Conservation (phyloP, 805 yeast species). For the Candida hungchunana region DNA sequence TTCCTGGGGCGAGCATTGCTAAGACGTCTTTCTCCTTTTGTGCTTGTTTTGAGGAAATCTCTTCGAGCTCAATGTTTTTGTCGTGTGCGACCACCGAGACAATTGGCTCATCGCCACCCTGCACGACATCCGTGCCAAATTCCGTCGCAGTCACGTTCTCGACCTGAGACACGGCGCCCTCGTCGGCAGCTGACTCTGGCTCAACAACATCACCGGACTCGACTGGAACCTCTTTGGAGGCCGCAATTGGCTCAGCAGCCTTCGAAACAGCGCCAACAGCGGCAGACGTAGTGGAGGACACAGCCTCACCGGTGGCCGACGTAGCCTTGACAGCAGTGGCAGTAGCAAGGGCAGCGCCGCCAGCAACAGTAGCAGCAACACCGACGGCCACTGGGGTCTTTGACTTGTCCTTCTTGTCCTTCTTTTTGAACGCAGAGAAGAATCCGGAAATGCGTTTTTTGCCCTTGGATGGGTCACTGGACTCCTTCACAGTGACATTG, state of each 20-base stretch:
- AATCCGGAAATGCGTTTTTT: slow-evolving; percentile 20
- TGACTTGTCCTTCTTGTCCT: slow-evolving; percentile 5
- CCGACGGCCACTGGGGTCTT: slow-evolving; percentile 1
- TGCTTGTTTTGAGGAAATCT: slow-evolving; percentile 20
- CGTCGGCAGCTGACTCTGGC: slow-evolving; percentile 1
- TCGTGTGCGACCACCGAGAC: slow-evolving; percentile 12
- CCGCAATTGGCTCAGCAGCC: slow-evolving; percentile 1
- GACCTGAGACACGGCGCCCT: slow-evolving; percentile 5
- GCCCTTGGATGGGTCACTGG: slow-evolving; percentile 6
- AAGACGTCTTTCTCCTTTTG: slow-evolving; percentile 15
- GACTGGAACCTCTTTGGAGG: neutral
- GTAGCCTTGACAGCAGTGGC: slow-evolving; percentile 7
- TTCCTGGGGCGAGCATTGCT: slow-evolving; percentile 13
- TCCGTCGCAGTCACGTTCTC: slow-evolving; percentile 15
- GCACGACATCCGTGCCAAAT: slow-evolving; percentile 11
- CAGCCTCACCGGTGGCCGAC: slow-evolving; percentile 6
- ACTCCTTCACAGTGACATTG: neutral
- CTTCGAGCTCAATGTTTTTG: slow-evolving; percentile 13
- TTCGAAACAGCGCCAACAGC: slow-evolving; percentile 3
- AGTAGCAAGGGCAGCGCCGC: slow-evolving; percentile 14
- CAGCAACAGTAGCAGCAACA: slow-evolving; percentile 10
- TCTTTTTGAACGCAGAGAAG: slow-evolving; percentile 15
- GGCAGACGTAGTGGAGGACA: slow-evolving; percentile 3
- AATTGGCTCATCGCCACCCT: slow-evolving; percentile 12
- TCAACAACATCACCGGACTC: neutral